Percentiles rank a stretch among this genome's conserved stretches.
phyloP scores from a whole-genome alignment of 2,329 filamentous ascomycete species.

The Trichoderma arundinaceum region DNA sequence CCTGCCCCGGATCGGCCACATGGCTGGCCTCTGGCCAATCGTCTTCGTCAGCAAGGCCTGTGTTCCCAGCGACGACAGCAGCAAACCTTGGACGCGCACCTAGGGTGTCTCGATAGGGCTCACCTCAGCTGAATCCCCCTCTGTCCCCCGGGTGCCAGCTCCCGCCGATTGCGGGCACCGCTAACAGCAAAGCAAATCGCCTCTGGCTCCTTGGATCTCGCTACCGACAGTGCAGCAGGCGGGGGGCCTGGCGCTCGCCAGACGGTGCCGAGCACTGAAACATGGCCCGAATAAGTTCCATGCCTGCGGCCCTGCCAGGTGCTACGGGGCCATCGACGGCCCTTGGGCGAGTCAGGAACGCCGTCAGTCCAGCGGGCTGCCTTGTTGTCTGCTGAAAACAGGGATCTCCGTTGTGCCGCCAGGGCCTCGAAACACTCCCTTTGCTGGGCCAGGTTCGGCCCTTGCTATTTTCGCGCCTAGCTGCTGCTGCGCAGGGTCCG shows the following conservation, averaged over 20 bases:
- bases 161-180: conserved; percentile 32
- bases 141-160: conserved; percentile 25
- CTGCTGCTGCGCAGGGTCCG: conserved; percentile 1
- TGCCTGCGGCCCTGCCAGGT: conserved; percentile 1
- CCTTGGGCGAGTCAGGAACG: conserved; percentile 29
- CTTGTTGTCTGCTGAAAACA: conserved; percentile 32
- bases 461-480: too few relatives aligned
- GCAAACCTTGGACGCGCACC: conserved; percentile 33
- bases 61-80: conserved; percentile 40
- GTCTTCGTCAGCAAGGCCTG: conserved; percentile 33
- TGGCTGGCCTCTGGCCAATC: conserved; percentile 38
- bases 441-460: too few relatives aligned
- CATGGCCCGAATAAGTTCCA: conserved; percentile 30
- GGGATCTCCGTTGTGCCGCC: conserved; percentile 30
- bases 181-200: conserved; percentile 25
- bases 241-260: conserved; percentile 22
- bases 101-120: conserved; percentile 41
- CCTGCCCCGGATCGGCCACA: conserved; percentile 23
- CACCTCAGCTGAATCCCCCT: conserved; percentile 47
- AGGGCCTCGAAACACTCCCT: conserved; percentile 21
- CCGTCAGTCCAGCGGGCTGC: conserved; percentile 26
- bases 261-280: conserved; percentile 30
- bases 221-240: conserved; percentile 16
- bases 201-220: conserved; percentile 29
- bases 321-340: background rate